Evolutionary conservation across 2,329 filamentous ascomycete species (phyloP), one percentile per base, ranked within the genome.

Genomic region (Hortaea werneckii): DNA sequence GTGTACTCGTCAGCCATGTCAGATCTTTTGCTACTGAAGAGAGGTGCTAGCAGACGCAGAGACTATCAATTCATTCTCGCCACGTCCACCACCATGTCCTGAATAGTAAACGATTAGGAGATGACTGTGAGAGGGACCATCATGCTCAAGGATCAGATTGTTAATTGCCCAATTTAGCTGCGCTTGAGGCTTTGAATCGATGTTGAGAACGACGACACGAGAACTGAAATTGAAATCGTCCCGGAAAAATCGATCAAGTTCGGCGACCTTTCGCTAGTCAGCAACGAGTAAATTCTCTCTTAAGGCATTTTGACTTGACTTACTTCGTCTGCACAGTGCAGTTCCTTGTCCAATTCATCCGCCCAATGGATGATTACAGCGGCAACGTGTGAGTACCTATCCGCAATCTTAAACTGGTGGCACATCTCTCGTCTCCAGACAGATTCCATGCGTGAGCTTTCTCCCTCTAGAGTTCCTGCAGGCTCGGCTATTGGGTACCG

Each of bases 311-410:
- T 26, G 3, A 9, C 10, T 26, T n/a, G 13, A 20, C 54, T 6
- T 49, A 66, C 62, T 54, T 67, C 64, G 12, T 47, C 35, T 7
- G 43, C 47, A n/a, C 61, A 64, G 6, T 56, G 57, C 10, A 66
- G 50, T n/a, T 65, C 58, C 37, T n/a, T 7, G 10, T 67, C 64
- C 2, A 67, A 43, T 5, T 56, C 43, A 29, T 62, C 56, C 0
- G 50, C 59, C 65, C 65, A 67, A 32, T 61, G 62, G 28, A 67
- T 56, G 4, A 68, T 49, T 3, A 68, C 46, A 1, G 66, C 65
- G 6, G 62, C 55, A 6, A 66, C 65, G 28, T 64, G 52, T 5
- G 51, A 26, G 40, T 68, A 68, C 2, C 58, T 57, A 10, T 59
- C 55, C 1, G 62, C 54, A 11, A 62, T 51, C 8, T 58, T 41